phyloP scores from a whole-genome alignment of 2,329 filamentous ascomycete species.

The Epichloe typhina region DNA sequence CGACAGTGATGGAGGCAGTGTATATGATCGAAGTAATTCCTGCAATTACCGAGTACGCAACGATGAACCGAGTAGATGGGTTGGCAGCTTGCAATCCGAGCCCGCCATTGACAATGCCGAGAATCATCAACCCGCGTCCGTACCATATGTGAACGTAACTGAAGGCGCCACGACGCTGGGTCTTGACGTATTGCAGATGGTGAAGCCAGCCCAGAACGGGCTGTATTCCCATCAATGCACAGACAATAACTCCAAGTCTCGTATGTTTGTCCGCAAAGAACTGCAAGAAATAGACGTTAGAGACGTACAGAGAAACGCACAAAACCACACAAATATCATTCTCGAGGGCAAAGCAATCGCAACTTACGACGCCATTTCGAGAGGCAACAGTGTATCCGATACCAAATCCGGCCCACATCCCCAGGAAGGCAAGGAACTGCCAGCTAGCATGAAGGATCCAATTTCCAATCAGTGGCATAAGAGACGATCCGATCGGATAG shows the following conservation, averaged over 20 bases:
- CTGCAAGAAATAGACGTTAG: constrained; percentile 20
- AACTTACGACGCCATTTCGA: constrained; percentile 28
- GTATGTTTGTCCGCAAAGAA: constrained; percentile 41
- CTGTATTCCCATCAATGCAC: constrained; percentile 42
- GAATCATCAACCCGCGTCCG: constrained; percentile 41
- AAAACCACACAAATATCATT: too few species aligned
- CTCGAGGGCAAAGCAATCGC: background rate
- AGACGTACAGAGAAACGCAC: background rate
- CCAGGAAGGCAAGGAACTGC: constrained; percentile 39
- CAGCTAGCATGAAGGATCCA: constrained; percentile 45
- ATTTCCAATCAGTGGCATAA: constrained; percentile 45
- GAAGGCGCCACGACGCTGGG: constrained; percentile 33
- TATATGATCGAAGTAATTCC: constrained; percentile 36
- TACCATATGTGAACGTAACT: constrained; percentile 50
- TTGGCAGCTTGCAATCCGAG: constrained; percentile 40
- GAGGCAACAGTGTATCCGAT: constrained; percentile 37
- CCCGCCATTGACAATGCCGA: constrained; percentile 52
- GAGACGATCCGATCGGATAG: constrained; percentile 45
- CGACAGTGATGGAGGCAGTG: constrained; percentile 9
- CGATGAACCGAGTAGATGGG: constrained; percentile 27
- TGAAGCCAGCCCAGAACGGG: constrained; percentile 45
- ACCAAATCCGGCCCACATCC: constrained; percentile 48
- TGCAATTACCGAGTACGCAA: constrained; percentile 44
- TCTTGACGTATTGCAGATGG: constrained; percentile 38
- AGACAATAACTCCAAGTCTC: constrained; percentile 40